A percentile compares a stretch with the other conserved stretches of the same genome.
Evolutionary conservation across 2,329 filamentous ascomycete species (phyloP).

Genomic region (Botryotinia narcissicola): DNA sequence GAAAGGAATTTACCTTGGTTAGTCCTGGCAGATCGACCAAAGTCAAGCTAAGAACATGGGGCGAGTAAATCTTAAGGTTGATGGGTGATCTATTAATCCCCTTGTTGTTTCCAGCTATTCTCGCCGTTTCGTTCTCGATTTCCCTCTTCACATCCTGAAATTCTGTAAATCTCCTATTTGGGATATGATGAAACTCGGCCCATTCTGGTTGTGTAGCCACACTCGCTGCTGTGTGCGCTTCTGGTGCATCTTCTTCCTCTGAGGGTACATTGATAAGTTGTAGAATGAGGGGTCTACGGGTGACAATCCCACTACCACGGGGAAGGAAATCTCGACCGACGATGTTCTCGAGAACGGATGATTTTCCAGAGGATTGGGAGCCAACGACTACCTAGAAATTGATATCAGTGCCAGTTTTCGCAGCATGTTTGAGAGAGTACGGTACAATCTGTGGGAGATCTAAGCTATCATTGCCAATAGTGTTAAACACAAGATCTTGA

Average conservation of each 20-base stretch:
- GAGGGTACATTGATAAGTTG: slow-evolving; percentile 95
- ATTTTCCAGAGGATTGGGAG: slow-evolving; percentile 97
- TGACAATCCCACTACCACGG: slow-evolving; percentile 94
- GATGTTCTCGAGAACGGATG: slow-evolving; percentile 97
- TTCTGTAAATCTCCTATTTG: slow-evolving; percentile 83
- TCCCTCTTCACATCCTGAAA: slow-evolving; percentile 93
- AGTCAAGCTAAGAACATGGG: slow-evolving; percentile 92
- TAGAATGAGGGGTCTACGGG: slow-evolving; percentile 86
- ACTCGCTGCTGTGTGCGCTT: slow-evolving; percentile 74
- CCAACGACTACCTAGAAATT: slow-evolving; percentile 82
- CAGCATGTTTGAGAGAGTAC: slow-evolving; percentile 32
- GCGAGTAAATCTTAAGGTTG: slow-evolving; percentile 97
- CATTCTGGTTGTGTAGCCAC: slow-evolving; percentile 68
- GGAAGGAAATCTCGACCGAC: slow-evolving; percentile 96
- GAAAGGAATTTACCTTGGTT: slow-evolving; percentile 70
- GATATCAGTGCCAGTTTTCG: slow-evolving; percentile 25
- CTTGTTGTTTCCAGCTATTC: slow-evolving; percentile 95
- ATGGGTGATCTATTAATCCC: slow-evolving; percentile 97
- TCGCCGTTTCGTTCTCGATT: slow-evolving; percentile 93
- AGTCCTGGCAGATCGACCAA: slow-evolving; percentile 93
- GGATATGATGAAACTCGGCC: slow-evolving; percentile 96
- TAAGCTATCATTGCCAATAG: slow-evolving; percentile 96
- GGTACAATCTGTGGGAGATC: slow-evolving; percentile 97
- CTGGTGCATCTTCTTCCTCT: slow-evolving; percentile 60
- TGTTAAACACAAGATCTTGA: slow-evolving; percentile 98